A percentile compares a stretch with the other conserved stretches of the same genome.
phyloP scores from a whole-genome alignment of 169 alveolate genomes.

The Plasmodium reichenowi region DNA sequence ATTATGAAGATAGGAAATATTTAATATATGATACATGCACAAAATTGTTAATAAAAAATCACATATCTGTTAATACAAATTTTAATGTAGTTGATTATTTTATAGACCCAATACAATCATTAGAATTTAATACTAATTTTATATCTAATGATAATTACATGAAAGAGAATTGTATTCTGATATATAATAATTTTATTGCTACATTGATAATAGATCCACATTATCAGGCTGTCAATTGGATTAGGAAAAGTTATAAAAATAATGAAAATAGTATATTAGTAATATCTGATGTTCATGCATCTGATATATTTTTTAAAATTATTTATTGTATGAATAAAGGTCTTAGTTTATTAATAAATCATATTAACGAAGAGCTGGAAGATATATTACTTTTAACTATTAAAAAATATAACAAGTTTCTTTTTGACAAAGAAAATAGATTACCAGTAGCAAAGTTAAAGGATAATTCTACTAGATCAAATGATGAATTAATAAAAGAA shows the following conservation, averaged over 20 bases:
- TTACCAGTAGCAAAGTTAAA: not conserved
- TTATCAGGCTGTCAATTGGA: conserved; percentile 67
- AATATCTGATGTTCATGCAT: conserved; percentile 27
- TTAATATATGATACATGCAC: conserved; percentile 46
- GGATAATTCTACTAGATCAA: conserved; percentile 8
- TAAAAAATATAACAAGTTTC: conserved; percentile 55
- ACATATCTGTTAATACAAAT: conserved; percentile 47
- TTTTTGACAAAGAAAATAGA: conserved; percentile 35
- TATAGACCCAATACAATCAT: conserved; percentile 67
- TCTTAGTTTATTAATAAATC: conserved; percentile 32
- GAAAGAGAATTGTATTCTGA: conserved; percentile 68
- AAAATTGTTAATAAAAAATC: conserved; percentile 38
- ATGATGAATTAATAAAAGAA: conserved; percentile 27
- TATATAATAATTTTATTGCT: conserved; percentile 66
- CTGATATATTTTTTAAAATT: conserved; percentile 64
- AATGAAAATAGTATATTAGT: conserved; percentile 8
- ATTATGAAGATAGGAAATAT: conserved; percentile 71
- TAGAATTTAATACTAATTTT: conserved; percentile 48
- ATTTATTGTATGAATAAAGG: conserved; percentile 73
- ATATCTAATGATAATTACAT: conserved; percentile 69
- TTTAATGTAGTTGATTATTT: conserved; percentile 77
- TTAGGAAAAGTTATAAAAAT: conserved; percentile 45
- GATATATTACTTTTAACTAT: conserved; percentile 54
- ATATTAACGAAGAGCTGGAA: conserved; percentile 54
- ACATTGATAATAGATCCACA: conserved; percentile 72